These are phyloP conservation scores for Prunus salicina DNA, from an alignment of 306 rosid species.

Conservation along the genomic window DNA sequence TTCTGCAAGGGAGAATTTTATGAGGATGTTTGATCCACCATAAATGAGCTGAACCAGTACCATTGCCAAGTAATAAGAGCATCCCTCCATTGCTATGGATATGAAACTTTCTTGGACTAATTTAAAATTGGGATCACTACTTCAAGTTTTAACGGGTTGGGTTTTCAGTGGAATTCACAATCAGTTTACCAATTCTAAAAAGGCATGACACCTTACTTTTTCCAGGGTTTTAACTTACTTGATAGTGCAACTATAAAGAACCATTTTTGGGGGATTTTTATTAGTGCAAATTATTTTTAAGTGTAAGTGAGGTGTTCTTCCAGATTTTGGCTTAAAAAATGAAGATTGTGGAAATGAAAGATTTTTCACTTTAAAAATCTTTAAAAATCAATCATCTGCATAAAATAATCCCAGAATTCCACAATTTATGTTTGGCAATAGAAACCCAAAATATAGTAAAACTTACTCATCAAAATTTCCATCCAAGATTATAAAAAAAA, in stretches of 20 bases:
- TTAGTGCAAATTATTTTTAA: too few relatives aligned
- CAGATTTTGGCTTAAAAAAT: too few relatives aligned
- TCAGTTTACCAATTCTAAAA: neutral
- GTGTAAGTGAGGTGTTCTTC: too few relatives aligned
- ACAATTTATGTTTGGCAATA: too few relatives aligned
- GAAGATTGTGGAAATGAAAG: too few relatives aligned
- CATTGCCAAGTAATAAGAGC: conserved; percentile 17
- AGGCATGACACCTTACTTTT: neutral
- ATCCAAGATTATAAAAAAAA: neutral
- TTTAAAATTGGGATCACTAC: neutral
- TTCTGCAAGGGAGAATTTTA: conserved; percentile 19
- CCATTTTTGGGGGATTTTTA: too few relatives aligned
- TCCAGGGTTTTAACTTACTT: too few relatives aligned
- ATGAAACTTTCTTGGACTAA: neutral
- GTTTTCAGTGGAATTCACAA: neutral
- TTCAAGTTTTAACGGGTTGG: neutral
- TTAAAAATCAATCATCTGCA: too few relatives aligned
- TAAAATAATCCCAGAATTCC: too few relatives aligned
- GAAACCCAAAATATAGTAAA: neutral
- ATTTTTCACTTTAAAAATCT: too few relatives aligned
- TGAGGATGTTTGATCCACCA: conserved; percentile 15
- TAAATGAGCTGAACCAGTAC: conserved; percentile 15
- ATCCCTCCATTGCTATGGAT: conserved; percentile 13
- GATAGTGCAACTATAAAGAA: too few relatives aligned
- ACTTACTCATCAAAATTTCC: neutral